phyloP scores from a whole-genome alignment of 176 grass and related monocot species.

The Oryza brachyantha region DNA sequence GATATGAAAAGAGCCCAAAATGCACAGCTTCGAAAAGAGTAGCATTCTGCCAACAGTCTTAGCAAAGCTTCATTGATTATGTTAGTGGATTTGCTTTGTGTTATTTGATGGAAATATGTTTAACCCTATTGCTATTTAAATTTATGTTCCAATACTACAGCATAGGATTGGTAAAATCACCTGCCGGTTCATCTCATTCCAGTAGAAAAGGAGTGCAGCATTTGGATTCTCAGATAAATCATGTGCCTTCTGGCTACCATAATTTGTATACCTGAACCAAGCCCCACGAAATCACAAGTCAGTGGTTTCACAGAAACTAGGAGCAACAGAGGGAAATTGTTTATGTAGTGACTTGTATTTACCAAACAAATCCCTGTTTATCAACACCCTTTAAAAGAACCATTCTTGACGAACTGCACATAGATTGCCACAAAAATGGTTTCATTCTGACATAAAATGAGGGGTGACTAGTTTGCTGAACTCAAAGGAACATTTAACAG shows the following conservation, averaged over 20 bases:
- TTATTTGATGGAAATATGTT: not conserved
- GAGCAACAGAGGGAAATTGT: not conserved
- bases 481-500: conserved; percentile 16
- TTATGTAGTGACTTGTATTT: conserved; percentile 24
- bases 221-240: conserved; percentile 81
- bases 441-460: conserved; percentile 6
- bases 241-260: conserved; percentile 70
- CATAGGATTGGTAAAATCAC: conserved; percentile 31
- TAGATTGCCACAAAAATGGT: conserved; percentile 13
- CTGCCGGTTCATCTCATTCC: conserved; percentile 91
- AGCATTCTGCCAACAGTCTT: not conserved
- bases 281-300: conserved; percentile 13
- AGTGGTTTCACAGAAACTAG: not conserved
- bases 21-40: conserved; percentile 9
- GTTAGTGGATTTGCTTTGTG: not conserved
- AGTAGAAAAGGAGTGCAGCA: conserved; percentile 87
- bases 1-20: not conserved
- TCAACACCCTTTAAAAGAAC: conserved; percentile 92
- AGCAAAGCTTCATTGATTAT: not conserved
- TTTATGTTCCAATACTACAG: not conserved
- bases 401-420: conserved; percentile 81
- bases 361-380: conserved; percentile 86
- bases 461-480: not conserved
- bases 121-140: conserved; percentile 1
- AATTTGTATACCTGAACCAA: conserved; percentile 82